Evolutionary conservation across 345 rosid species (phyloP).

Genomic region (Raphanus sativus): DNA sequence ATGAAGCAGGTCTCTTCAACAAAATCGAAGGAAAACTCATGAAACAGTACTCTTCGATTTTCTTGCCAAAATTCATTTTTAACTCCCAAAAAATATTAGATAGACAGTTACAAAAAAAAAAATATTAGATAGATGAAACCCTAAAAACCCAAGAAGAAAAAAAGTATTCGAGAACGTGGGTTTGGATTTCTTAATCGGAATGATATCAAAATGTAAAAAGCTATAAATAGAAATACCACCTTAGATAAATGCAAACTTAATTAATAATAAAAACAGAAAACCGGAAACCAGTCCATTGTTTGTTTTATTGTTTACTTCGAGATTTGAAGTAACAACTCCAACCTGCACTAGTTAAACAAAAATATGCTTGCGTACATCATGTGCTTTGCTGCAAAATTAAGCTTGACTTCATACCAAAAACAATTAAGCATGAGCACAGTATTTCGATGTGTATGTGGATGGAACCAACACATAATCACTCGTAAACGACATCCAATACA

Average conservation of each 20-base stretch:
- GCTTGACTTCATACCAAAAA: neutral
- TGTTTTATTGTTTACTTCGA: conserved; percentile 18
- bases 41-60: conserved; percentile 19
- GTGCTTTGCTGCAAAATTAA: conserved; percentile 10
- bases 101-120: too few relatives aligned
- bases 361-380: neutral
- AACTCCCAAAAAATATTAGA: neutral
- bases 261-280: neutral
- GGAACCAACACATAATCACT: neutral
- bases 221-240: conserved; percentile 27
- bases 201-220: conserved; percentile 15
- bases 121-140: conserved; percentile 14
- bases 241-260: neutral
- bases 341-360: conserved; percentile 13
- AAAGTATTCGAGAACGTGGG: neutral
- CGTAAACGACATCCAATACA: neutral
- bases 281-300: conserved; percentile 32
- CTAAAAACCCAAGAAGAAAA: neutral
- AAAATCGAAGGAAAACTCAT: conserved; percentile 41
- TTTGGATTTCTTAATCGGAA: neutral
- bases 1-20: conserved; percentile 39
- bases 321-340: conserved; percentile 28
- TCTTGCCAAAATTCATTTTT: conserved; percentile 28
- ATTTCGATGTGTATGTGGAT: neutral
- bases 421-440: neutral